Conservation (phyloP, 495 filamentous ascomycete genomes). For the Parachaetomium inaequale region DNA sequence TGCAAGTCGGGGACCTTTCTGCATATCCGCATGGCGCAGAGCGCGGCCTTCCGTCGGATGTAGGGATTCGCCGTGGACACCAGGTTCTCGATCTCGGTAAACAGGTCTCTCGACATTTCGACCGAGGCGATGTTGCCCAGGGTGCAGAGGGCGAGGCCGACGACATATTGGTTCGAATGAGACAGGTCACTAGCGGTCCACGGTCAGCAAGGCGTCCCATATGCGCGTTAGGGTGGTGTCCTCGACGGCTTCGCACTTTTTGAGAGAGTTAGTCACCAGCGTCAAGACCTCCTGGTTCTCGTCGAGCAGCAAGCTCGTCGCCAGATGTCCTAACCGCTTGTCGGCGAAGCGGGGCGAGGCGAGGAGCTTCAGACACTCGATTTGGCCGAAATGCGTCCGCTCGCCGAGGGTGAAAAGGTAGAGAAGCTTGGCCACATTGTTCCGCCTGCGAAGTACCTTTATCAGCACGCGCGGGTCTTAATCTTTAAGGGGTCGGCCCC, state of each 20-base stretch:
- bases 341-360: conserved; percentile 97
- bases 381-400: conserved; percentile 97
- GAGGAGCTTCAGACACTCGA: conserved; percentile 96
- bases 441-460: conserved; percentile 60
- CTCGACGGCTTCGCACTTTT: conserved; percentile 66
- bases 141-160: conserved; percentile 91
- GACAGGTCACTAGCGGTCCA: conserved; percentile 71
- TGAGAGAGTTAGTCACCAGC: conserved; percentile 92
- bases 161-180: conserved; percentile 97
- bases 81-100: conserved; percentile 87
- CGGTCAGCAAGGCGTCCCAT: conserved; percentile 25
- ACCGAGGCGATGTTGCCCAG: conserved; percentile 95
- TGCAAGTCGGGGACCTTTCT: conserved; percentile 95
- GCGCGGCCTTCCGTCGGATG: conserved; percentile 90
- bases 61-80: conserved; percentile 93
- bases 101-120: conserved; percentile 98
- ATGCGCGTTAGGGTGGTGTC: background rate
- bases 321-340: conserved; percentile 92
- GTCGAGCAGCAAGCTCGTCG: conserved; percentile 92
- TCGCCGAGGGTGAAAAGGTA: conserved; percentile 99
- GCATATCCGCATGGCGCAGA: conserved; percentile 99
- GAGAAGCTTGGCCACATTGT: conserved; percentile 97
- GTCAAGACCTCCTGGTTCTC: conserved; percentile 99
- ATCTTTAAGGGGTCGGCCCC: background rate
- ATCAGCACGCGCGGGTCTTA: conserved; percentile 18